Conservation (phyloP, 2,329 filamentous ascomycete species). For the Stagonosporopsis tanaceti region DNA sequence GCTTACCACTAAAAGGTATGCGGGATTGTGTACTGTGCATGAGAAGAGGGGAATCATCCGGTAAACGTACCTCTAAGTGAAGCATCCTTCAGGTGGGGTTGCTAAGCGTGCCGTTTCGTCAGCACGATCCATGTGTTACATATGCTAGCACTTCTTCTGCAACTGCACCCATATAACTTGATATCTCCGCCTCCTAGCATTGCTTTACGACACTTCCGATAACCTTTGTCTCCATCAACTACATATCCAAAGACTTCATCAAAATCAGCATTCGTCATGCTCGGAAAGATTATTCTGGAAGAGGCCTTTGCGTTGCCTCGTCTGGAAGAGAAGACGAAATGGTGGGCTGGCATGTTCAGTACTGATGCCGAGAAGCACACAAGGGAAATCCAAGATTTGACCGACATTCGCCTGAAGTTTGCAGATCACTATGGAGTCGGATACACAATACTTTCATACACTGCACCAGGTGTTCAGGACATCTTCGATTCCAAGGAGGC, state of each 20-base stretch:
- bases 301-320: conserved; percentile 69
- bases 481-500: conserved; percentile 56
- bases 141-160: background rate
- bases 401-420: conserved; percentile 52
- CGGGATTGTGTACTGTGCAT: background rate
- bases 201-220: background rate
- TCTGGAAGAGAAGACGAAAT: conserved; percentile 65
- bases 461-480: conserved; percentile 59
- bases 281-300: conserved; percentile 68
- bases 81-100: background rate
- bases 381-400: conserved; percentile 62
- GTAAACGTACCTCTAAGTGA: conserved; percentile 1
- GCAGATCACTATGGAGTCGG: conserved; percentile 57
- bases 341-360: conserved; percentile 69
- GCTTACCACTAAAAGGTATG: background rate
- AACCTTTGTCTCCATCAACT: background rate
- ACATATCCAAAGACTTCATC: background rate
- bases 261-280: conserved; percentile 52
- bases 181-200: background rate
- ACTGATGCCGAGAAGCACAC: conserved; percentile 66
- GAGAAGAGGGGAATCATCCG: background rate
- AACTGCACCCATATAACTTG: background rate
- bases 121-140: background rate
- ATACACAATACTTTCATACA: conserved; percentile 59
- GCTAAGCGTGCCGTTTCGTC: background rate